These are phyloP conservation scores for Globisporangium barbulae DNA, from an alignment of 352 stramenopile species.

Conservation along the genomic window DNA sequence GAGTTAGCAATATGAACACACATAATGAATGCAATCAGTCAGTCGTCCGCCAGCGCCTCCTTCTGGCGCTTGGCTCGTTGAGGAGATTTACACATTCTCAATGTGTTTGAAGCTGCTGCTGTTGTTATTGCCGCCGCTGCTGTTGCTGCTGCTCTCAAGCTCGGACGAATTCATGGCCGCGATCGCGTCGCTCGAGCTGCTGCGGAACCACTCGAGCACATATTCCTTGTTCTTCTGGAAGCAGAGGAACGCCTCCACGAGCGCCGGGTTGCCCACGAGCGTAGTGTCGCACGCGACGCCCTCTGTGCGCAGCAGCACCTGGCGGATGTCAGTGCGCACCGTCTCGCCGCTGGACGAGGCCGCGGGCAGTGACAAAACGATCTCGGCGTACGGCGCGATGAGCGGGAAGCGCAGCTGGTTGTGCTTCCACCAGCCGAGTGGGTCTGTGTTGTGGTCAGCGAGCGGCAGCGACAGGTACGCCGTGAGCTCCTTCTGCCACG, in stretches of 20 bases:
- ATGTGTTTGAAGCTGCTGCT: conserved; percentile 63
- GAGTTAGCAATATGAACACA: background rate
- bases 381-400: conserved; percentile 71
- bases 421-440: conserved; percentile 71
- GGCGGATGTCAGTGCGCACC: conserved; percentile 40
- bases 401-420: conserved; percentile 79
- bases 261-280: conserved; percentile 44
- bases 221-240: conserved; percentile 84
- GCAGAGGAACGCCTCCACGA: conserved; percentile 73
- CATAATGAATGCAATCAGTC: background rate
- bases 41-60: background rate
- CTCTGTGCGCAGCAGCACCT: conserved; percentile 59
- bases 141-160: conserved; percentile 23
- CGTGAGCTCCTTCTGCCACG: conserved; percentile 73
- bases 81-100: conserved; percentile 45
- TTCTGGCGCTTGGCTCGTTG: no score
- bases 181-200: conserved; percentile 23
- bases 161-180: conserved; percentile 24
- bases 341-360: conserved; percentile 59
- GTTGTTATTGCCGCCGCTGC: conserved; percentile 4
- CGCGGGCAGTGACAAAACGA: conserved; percentile 65
- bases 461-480: conserved; percentile 74
- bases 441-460: conserved; percentile 69
- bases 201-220: conserved; percentile 75
- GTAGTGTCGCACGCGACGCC: conserved; percentile 32